Conservation (phyloP, 2,329 filamentous ascomycete species). For the Ophiocordyceps camponoti-leonardi region DNA sequence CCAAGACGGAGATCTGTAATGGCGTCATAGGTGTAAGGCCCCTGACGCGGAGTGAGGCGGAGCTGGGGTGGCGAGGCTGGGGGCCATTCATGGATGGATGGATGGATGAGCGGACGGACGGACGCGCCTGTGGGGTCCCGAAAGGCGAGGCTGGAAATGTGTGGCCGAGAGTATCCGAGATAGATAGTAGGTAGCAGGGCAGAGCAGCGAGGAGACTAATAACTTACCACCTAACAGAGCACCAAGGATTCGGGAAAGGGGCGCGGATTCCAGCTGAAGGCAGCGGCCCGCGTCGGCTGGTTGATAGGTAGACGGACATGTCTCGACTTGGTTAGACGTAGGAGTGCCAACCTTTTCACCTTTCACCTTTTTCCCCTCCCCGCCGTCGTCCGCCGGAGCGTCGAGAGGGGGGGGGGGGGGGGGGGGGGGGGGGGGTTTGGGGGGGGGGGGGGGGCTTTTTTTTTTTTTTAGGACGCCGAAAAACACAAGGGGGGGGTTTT, state of each 20-base stretch:
- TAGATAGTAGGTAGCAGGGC: not conserved
- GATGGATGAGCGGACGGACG: not conserved
- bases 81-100: not conserved
- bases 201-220: not conserved
- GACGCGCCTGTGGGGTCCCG: not conserved
- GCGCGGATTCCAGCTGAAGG: not conserved
- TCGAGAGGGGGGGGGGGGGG: too few relatives aligned
- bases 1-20: not conserved
- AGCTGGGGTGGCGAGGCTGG: not conserved
- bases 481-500: too few relatives aligned
- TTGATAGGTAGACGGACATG: not conserved
- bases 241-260: not conserved
- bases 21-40: not conserved
- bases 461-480: too few relatives aligned
- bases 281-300: not conserved
- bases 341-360: too few relatives aligned
- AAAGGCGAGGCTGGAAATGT: not conserved
- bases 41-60: not conserved
- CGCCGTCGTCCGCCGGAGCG: not conserved
- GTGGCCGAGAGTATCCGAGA: not conserved
- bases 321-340: not conserved
- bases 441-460: too few relatives aligned
- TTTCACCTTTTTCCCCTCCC: too few relatives aligned
- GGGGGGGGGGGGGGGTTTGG: too few relatives aligned
- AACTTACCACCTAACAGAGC: not conserved